Conservation (phyloP, 2,329 filamentous ascomycete genomes). For the Beauveria rudraprayagi region DNA sequence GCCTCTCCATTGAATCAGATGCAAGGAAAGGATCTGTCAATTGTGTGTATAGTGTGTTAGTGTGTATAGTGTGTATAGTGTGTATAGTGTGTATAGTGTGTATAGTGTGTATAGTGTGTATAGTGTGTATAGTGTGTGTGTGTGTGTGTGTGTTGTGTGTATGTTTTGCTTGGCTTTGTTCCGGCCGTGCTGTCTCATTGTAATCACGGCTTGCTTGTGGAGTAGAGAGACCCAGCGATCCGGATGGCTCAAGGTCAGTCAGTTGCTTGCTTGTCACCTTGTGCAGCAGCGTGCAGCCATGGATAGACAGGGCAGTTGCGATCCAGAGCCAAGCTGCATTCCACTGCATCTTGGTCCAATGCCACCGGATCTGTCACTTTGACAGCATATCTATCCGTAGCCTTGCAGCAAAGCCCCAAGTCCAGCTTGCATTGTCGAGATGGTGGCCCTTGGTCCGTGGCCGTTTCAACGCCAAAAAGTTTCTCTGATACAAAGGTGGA, state of each 20-base stretch:
- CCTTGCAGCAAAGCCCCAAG: background rate
- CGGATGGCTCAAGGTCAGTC: background rate
- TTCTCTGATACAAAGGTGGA: background rate
- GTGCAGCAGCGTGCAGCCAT: no score
- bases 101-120: no score
- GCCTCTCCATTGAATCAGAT: slow-evolving; percentile 1
- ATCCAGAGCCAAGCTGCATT: slow-evolving; percentile 1
- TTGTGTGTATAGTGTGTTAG: background rate
- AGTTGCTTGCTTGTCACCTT: no score
- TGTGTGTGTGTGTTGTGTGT: background rate
- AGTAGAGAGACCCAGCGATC: no score
- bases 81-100: no score
- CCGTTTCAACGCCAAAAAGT: background rate
- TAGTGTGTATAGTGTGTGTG: no score
- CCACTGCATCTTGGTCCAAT: background rate
- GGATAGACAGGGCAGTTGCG: background rate
- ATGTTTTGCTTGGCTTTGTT: background rate
- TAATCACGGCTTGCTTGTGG: background rate
- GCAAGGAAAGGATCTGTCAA: background rate
- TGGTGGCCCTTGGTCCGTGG: background rate
- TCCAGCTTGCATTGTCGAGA: background rate
- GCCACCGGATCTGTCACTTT: background rate
- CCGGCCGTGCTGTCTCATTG: background rate
- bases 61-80: no score
- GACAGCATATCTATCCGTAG: background rate